Evolutionary conservation across 177 flowering plant species (phyloP), one percentile per base, ranked within the genome.

Genomic region (Vitis hybrid): DNA sequence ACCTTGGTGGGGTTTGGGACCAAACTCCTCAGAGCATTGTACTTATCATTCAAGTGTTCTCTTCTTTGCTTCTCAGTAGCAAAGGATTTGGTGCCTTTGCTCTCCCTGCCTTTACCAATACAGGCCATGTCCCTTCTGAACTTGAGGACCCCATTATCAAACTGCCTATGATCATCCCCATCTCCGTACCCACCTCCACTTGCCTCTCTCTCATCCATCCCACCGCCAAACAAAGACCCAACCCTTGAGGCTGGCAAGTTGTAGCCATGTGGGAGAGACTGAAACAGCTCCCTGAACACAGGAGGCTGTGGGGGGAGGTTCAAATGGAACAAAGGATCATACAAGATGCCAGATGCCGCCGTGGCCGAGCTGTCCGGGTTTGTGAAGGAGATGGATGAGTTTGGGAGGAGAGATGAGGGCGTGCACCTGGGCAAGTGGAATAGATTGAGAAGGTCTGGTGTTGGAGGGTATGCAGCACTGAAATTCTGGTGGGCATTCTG

Each of bases 1-100:
- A 95, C 99, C 98, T 93, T 96, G 53, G 88, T 79, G 18, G 98
- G 97, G 69, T 76, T 85, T 5, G 98, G 97, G 76, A 93, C 77
- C 69, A 96, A 75, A 22, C 49, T 65, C 74, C 71, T 81, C 75
- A 96, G 76, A 20, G 87, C 87, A 10, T 68, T 19, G 64, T 22
- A 96, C 74, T 83, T 90, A 50, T 70, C 85, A 71, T 85, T 88
- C 77, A 96, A 61, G 11, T 88, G 88, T 39, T 78, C 82, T 76
- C 99, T 87, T 82, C 98, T 84, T 15, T 92, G 84, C 57, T 78
- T 80, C 76, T 96, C 99, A 34, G 97, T 90, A 7, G 90, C 79
- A 69, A 83, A 90, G 70, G 80, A 89, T 52, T 86, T 85, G 16
- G 76, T 63, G 9, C 71, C 76, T 55, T 79, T 81, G n/a, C 83